phyloP scores from a whole-genome alignment of 2,329 filamentous ascomycete species.

The Colletotrichum sojae region DNA sequence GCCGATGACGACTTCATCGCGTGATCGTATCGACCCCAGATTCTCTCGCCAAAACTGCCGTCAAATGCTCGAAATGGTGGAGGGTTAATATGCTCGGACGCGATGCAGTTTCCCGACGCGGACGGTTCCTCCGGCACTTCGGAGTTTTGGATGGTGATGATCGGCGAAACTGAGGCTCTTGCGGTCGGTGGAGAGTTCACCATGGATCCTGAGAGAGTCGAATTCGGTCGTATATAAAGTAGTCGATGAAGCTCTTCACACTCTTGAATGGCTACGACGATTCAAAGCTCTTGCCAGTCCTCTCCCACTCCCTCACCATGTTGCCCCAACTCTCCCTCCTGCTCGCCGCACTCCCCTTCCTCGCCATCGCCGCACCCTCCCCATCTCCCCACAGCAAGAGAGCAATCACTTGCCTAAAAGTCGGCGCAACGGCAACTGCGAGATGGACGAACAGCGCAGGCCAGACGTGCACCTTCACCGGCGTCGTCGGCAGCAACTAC shows the following conservation, averaged over 20 bases:
- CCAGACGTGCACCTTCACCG: slow-evolving; percentile 58
- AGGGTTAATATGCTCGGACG: slow-evolving; percentile 7
- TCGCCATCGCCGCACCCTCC: slow-evolving; percentile 37
- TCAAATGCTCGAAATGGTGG: neutral
- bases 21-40: slow-evolving; percentile 26
- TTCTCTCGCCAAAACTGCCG: slow-evolving; percentile 19
- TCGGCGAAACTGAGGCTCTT: slow-evolving; percentile 28
- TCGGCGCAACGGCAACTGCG: slow-evolving; percentile 59
- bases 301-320: slow-evolving; percentile 2
- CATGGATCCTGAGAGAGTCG: too few species aligned
- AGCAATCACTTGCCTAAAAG: slow-evolving; percentile 55
- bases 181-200: neutral
- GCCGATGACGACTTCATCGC: slow-evolving; percentile 40
- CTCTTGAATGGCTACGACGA: too few species aligned
- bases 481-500: slow-evolving; percentile 63
- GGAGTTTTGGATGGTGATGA: slow-evolving; percentile 3
- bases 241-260: too few species aligned
- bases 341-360: slow-evolving; percentile 28
- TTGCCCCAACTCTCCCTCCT: slow-evolving; percentile 33
- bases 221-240: neutral
- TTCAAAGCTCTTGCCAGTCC: too few species aligned
- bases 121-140: slow-evolving; percentile 15
- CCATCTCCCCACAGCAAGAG: slow-evolving; percentile 41
- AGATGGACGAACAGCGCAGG: slow-evolving; percentile 61
- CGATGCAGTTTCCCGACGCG: slow-evolving; percentile 17